Base-by-base conservation (phyloP, 306 rosid genomes). In the Prunus campanulata region DNA sequence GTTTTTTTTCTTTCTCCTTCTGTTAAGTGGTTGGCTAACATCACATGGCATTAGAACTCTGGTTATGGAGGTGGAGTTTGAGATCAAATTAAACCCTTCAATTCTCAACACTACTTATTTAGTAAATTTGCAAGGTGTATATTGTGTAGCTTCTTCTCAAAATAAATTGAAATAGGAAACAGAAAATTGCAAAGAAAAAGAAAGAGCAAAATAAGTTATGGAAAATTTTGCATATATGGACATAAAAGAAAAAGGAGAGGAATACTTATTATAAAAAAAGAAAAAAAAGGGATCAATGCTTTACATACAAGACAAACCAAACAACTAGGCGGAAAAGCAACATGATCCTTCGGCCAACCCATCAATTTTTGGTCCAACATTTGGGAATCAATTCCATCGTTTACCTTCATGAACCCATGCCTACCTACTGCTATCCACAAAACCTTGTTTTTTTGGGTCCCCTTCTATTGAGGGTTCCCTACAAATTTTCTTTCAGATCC, bases 371-470 rank as follows among this genome's bases (percentile, higher is more conserved):
- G 35, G 27, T 79, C 70, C 60, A 66, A 85, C 54, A 73, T 63
- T 55, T 75, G 80, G 74, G 86, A 82, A 82, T 79, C 73, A 65
- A 74, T 79, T 79, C 84, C 48, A 56, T 24, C 32, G 19, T n/a
- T 55, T 15, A n/a, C 32, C 7, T 25, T n/a, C 11, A 5, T 11
- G 48, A 18, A 47, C 20, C 15, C n/a, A 61, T 16, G 2, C 57
- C 57, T 54, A 44, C 60, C 27, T 29, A 71, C 44, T 7, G 9
- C 44, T 39, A 6, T 39, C 9, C 44, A 6, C 44, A 39, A 39
- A 39, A 39, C 44, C 44, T 39, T 39, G 42, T 35, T 35, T 35
- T 35, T 29, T 35, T 35, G 27, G 27, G 1, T 29, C 3, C 1
- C 8, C 8, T 35, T 35, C 2, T 35, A 6, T 1, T 35, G 42